Evolutionary conservation across 225 moss, liverwort and hornwort species (phyloP).

Genomic region (Lunularia cruciata): DNA sequence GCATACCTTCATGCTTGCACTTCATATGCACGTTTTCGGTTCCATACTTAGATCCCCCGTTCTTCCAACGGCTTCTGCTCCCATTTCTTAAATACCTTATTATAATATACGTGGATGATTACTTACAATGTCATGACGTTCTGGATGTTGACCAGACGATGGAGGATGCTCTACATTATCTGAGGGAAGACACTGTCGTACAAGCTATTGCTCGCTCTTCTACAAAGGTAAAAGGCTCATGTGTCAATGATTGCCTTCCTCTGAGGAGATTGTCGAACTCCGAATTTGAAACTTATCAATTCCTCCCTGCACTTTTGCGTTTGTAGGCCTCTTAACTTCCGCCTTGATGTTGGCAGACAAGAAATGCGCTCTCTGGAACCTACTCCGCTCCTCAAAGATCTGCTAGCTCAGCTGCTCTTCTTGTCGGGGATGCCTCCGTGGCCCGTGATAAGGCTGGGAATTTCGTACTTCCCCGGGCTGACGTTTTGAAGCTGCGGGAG

Average conservation of each 20-base stretch:
- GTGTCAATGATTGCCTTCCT: too few relatives aligned
- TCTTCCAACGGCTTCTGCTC: too few relatives aligned
- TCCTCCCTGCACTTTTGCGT: background rate
- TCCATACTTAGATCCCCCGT: too few relatives aligned
- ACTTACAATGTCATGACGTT: too few relatives aligned
- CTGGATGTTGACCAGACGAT: conserved; percentile 61
- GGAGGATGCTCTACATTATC: conserved; percentile 85
- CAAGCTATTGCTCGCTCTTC: conserved; percentile 96
- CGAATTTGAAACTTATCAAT: background rate
- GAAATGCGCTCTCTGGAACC: conserved; percentile 95
- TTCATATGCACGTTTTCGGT: too few relatives aligned
- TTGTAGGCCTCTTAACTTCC: background rate
- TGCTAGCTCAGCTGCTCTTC: conserved; percentile 92
- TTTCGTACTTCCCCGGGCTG: conserved; percentile 92
- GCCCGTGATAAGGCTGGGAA: conserved; percentile 96
- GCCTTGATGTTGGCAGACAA: conserved; percentile 50
- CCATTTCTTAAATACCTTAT: too few relatives aligned
- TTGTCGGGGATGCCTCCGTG: conserved; percentile 84
- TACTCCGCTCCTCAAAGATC: conserved; percentile 96
- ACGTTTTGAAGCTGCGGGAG: conserved; percentile 86
- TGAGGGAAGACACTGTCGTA: conserved; percentile 85
- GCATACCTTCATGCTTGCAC: too few relatives aligned
- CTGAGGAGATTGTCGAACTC: background rate
- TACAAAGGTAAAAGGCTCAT: conserved; percentile 55
- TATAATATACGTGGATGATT: too few relatives aligned